phyloP scores from a whole-genome alignment of 208 protist species.

The Trypanosoma theileri region DNA sequence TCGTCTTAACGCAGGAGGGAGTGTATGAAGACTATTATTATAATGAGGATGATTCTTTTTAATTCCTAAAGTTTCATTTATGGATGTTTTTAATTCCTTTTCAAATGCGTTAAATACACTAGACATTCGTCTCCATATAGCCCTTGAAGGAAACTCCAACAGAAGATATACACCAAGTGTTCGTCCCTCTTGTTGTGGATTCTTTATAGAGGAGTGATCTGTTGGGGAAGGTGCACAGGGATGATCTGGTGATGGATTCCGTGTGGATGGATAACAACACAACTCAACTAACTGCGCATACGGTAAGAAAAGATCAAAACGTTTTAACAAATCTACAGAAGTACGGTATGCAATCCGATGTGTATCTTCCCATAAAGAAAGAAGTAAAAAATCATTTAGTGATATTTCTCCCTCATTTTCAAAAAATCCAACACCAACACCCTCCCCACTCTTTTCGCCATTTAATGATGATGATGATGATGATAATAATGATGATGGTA shows the following conservation, averaged over 20 bases:
- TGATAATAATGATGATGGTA: background rate
- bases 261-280: slow-evolving; percentile 7
- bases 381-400: slow-evolving; percentile 31
- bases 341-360: slow-evolving; percentile 30
- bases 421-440: no score
- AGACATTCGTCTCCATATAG: slow-evolving; percentile 24
- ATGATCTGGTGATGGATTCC: background rate
- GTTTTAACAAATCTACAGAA: slow-evolving; percentile 28
- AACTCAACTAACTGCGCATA: slow-evolving; percentile 33
- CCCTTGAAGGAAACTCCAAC: slow-evolving; percentile 23
- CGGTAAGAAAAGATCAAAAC: slow-evolving; percentile 25
- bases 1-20: background rate
- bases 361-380: slow-evolving; percentile 39
- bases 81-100: background rate
- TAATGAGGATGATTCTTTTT: background rate
- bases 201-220: background rate
- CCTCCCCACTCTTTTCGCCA: background rate
- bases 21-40: background rate
- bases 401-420: background rate
- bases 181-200: background rate
- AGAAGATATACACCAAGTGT: slow-evolving; percentile 34
- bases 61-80: background rate
- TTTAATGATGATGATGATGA: no score
- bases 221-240: slow-evolving; percentile 5
- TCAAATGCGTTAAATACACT: slow-evolving; percentile 1